Evolutionary conservation across 2,329 filamentous ascomycete genomes (phyloP).

Genomic region (Fusarium buharicum): DNA sequence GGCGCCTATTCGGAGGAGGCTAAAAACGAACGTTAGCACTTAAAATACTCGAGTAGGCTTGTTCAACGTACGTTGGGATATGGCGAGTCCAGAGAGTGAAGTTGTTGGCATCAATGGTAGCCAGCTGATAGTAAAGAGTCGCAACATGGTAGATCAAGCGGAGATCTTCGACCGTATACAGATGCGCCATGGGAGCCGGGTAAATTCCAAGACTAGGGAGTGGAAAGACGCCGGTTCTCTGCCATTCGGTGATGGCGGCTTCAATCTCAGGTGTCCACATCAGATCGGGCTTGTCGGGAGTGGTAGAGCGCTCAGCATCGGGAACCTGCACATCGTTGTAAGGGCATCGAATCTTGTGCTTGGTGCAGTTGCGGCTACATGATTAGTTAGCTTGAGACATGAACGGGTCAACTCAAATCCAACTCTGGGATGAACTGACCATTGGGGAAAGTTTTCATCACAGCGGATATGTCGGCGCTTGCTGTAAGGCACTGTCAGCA

Average conservation of each 20-base stretch:
- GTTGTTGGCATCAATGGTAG: slow-evolving; percentile 78
- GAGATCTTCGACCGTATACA: slow-evolving; percentile 80
- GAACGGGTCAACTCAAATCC: background rate
- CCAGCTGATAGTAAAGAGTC: slow-evolving; percentile 84
- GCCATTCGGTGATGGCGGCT: slow-evolving; percentile 83
- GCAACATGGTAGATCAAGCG: slow-evolving; percentile 92
- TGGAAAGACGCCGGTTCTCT: slow-evolving; percentile 83
- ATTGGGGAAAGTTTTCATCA: slow-evolving; percentile 98
- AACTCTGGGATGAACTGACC: slow-evolving; percentile 65
- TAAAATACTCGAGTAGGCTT: background rate
- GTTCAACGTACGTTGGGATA: slow-evolving; percentile 81
- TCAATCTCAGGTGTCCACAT: slow-evolving; percentile 90
- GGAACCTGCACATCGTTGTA: slow-evolving; percentile 86
- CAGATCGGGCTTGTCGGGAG: slow-evolving; percentile 73
- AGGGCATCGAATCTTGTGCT: slow-evolving; percentile 97
- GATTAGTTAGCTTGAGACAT: slow-evolving; percentile 29
- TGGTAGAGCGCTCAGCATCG: slow-evolving; percentile 69
- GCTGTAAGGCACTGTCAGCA: slow-evolving; percentile 51
- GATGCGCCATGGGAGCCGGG: slow-evolving; percentile 76
- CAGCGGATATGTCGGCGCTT: slow-evolving; percentile 97
- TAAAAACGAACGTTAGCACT: slow-evolving; percentile 37
- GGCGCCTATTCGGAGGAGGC: slow-evolving; percentile 77
- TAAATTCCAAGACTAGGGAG: slow-evolving; percentile 84
- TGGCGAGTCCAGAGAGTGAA: slow-evolving; percentile 94
- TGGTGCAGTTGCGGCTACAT: slow-evolving; percentile 92